Base-by-base conservation (phyloP, 2,329 filamentous ascomycete species). In the Aspergillus ustus region DNA sequence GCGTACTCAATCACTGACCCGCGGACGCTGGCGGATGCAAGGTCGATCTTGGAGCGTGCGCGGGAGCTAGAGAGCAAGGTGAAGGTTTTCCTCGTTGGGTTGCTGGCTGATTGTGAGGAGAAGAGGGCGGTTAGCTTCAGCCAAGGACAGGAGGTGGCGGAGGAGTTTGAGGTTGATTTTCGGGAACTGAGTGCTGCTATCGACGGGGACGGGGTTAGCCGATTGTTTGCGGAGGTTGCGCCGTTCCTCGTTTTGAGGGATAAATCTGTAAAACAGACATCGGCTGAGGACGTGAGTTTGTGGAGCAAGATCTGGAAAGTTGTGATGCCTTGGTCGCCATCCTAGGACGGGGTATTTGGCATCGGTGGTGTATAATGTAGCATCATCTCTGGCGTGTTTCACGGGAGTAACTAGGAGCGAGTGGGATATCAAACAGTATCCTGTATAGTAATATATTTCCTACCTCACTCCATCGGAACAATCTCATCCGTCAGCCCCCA, bases 401-500 rank as follows among this genome's bases (percentile, higher is more conserved):
- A 25, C 25, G 25, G 25, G 25, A 25, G 25, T 3, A 25, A 25
- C 25, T 25, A 25, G 25, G 4, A 25, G 25, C 25, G 25, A 25
- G 25, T 25, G 25, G 25, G 25, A 25, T 25, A 25, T 25, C 25
- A 25, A 25, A 25, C 3, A 25, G 25, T 25, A 25, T 25, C 25
- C 25, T 25, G n/a, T 5, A 25, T 5, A 25, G 25, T 25, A 25
- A 25, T 25, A 25, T 25, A 25, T 25, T 25, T 25, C 25, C 25
- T 43, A 22, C 7, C 40, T 54, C 37, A 52, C 17, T 52, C 53
- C 43, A 63, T 55, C 15, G 58, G 58, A 25, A 58, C 58, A 51
- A 43, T 43, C 13, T 63, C 61, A 49, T 63, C 53, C 29, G 34
- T 43, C 28, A 57, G n/a, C 5, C 19, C 13, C 61, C 53, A 63